Evolutionary conservation across 2,329 filamentous ascomycete genomes (phyloP).

Genomic region (Alternaria triticina): DNA sequence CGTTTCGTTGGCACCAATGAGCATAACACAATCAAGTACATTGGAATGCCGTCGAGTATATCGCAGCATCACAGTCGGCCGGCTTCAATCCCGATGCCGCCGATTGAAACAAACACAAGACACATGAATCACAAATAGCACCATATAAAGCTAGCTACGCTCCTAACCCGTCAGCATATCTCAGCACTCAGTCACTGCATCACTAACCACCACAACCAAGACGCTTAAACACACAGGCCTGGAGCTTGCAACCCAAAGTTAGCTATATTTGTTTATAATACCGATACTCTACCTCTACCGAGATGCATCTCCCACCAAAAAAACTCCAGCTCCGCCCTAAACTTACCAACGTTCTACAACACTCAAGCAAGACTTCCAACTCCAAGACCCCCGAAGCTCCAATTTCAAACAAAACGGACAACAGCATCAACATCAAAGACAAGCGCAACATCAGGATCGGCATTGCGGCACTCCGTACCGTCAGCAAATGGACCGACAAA

Average conservation of each 20-base stretch:
- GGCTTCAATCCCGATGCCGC: background rate
- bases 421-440: background rate
- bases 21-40: too few species aligned
- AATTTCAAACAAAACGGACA: background rate
- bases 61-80: background rate
- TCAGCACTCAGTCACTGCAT: background rate
- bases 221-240: background rate
- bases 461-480: background rate
- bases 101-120: background rate
- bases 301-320: background rate
- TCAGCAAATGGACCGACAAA: slow-evolving; percentile 9
- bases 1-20: too few species aligned
- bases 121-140: background rate
- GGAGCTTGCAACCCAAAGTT: background rate
- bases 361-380: background rate
- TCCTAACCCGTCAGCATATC: background rate
- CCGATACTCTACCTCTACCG: background rate
- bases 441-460: background rate
- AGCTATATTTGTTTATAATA: background rate
- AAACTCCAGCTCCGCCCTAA: background rate
- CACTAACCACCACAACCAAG: background rate
- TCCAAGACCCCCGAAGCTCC: background rate
- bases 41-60: too few species aligned
- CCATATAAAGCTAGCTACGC: background rate
- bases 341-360: background rate